Percentiles rank a stretch among this genome's conserved stretches.
phyloP scores from a whole-genome alignment of 2,329 filamentous ascomycete genomes.

The Fusarium chlamydosporum region DNA sequence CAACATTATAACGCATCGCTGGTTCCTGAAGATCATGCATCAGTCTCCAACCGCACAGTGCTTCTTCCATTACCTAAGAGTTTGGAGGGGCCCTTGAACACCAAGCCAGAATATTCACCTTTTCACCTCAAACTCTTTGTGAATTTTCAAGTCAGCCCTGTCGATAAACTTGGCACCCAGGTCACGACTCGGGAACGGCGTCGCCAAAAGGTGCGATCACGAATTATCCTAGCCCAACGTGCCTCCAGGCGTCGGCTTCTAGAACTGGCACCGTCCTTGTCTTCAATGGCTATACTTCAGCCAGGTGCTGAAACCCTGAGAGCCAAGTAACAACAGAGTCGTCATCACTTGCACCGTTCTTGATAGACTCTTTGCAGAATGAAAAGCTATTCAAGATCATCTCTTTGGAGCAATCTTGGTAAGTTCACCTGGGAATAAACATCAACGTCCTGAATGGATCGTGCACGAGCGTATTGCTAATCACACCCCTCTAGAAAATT shows the following conservation, averaged over 20 bases:
- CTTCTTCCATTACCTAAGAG: constrained; percentile 40
- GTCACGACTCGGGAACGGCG: constrained; percentile 25
- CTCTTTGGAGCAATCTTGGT: constrained; percentile 23
- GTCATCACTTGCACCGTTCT: constrained; percentile 37
- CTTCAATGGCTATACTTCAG: constrained; percentile 17
- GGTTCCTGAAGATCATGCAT: constrained; percentile 47
- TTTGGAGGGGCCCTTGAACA: constrained; percentile 15
- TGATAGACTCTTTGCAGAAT: constrained; percentile 20
- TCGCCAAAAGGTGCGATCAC: constrained; percentile 45
- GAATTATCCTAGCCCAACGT: constrained; percentile 41
- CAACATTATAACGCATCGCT: constrained; percentile 40
- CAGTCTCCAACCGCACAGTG: constrained; percentile 30
- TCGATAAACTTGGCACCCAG: constrained; percentile 21
- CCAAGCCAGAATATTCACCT: background rate
- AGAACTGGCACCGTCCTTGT: constrained; percentile 10
- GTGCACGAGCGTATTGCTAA: constrained; percentile 29
- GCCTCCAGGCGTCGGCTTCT: constrained; percentile 20
- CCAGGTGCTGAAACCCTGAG: background rate
- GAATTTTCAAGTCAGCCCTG: constrained; percentile 33
- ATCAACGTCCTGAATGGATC: constrained; percentile 4
- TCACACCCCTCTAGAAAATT: constrained; percentile 31
- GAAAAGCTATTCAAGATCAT: constrained; percentile 10
- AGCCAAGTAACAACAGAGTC: constrained; percentile 11
- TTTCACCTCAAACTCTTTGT: constrained; percentile 26
- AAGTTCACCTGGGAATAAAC: constrained; percentile 21